These are phyloP conservation scores for Coleophoma eucalyptorum DNA, from an alignment of 2,329 filamentous ascomycete genomes.

Conservation along the genomic window DNA sequence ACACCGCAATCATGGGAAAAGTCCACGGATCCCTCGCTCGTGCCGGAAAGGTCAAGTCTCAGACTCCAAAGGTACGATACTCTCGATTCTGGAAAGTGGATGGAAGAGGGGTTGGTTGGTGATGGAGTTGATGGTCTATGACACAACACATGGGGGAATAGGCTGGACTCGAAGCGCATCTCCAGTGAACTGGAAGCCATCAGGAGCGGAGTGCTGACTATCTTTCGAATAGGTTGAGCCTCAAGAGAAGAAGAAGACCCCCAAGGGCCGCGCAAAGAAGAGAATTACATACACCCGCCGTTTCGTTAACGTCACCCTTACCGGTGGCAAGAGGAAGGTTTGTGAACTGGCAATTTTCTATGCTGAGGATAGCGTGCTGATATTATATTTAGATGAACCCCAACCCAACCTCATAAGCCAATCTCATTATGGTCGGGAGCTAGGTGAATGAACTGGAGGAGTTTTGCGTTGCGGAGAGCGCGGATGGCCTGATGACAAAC, in stretches of 20 bases:
- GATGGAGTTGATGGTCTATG: background rate
- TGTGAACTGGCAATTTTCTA: conserved; percentile 20
- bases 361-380: background rate
- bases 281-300: conserved; percentile 92
- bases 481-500: no score
- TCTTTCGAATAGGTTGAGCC: conserved; percentile 65
- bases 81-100: conserved; percentile 9
- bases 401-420: conserved; percentile 68
- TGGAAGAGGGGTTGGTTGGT: conserved; percentile 1
- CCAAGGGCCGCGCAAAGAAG: conserved; percentile 98
- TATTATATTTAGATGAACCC: conserved; percentile 68
- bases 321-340: conserved; percentile 98
- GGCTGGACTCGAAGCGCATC: no score
- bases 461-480: conserved; percentile 9
- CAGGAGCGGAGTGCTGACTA: conserved; percentile 15
- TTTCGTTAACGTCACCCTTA: conserved; percentile 97
- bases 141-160: no score
- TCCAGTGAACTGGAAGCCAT: no score
- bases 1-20: conserved; percentile 72
- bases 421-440: conserved; percentile 12
- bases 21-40: conserved; percentile 91
- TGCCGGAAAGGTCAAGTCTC: conserved; percentile 98
- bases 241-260: conserved; percentile 94
- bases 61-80: conserved; percentile 78
- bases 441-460: background rate